These are phyloP conservation scores for Pterocarpus macrocarpus DNA, from an alignment of 306 rosid genomes.

Conservation along the genomic window DNA sequence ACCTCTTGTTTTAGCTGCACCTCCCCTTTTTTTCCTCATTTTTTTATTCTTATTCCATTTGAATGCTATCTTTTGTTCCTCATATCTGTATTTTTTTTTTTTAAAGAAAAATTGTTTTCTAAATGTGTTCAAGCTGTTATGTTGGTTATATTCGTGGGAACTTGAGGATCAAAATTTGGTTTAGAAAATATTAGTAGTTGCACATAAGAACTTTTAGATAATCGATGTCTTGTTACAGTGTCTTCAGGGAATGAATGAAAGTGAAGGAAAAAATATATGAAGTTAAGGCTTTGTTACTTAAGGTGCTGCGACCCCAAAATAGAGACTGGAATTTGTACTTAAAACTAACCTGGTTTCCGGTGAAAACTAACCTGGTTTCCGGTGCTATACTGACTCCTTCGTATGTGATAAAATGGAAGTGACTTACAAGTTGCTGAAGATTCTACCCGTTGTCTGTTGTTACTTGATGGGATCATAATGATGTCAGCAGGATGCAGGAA, in stretches of 20 bases:
- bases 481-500: neutral
- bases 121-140: neutral
- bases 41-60: conserved; percentile 1
- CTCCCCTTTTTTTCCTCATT: neutral
- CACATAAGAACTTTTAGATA: conserved; percentile 2
- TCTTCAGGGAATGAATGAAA: conserved; percentile 1
- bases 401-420: neutral
- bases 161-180: neutral
- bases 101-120: neutral
- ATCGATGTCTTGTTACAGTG: conserved; percentile 1
- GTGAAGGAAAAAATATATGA: neutral
- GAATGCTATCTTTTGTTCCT: neutral
- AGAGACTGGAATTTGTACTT: neutral
- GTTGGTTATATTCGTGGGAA: neutral
- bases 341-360: neutral
- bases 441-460: neutral
- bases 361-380: neutral
- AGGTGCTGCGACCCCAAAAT: neutral
- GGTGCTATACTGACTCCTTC: neutral
- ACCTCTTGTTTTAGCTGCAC: conserved; percentile 21
- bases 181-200: neutral
- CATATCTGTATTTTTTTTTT: neutral
- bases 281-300: neutral
- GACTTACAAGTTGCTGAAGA: neutral
- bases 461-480: neutral